Evolutionary conservation across 495 filamentous ascomycete species (phyloP).

Genomic region (Penicillium roqueforti): DNA sequence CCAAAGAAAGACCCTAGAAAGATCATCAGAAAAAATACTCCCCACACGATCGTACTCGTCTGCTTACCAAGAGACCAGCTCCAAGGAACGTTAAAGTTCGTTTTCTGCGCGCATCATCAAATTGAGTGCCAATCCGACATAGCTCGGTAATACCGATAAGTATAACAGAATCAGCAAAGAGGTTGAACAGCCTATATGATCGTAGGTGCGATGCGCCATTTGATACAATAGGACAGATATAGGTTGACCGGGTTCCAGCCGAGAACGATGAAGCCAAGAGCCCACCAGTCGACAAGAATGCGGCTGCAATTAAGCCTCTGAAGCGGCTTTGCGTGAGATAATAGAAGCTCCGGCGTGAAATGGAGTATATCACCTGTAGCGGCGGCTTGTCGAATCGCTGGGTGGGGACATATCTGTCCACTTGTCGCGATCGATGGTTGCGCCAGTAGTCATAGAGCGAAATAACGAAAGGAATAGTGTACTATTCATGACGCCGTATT

Average conservation of each 20-base stretch:
- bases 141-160: constrained; percentile 35
- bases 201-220: constrained; percentile 23
- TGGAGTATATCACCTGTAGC: constrained; percentile 17
- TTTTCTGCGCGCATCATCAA: constrained; percentile 26
- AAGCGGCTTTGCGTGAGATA: constrained; percentile 27
- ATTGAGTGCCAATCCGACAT: constrained; percentile 14
- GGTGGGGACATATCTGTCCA: constrained; percentile 18
- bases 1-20: constrained; percentile 29
- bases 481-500: constrained; percentile 19
- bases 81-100: constrained; percentile 30
- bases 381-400: constrained; percentile 19
- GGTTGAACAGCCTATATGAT: constrained; percentile 22
- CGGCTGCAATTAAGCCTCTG: constrained; percentile 34
- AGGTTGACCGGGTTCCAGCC: constrained; percentile 37
- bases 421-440: constrained; percentile 27
- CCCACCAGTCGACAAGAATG: constrained; percentile 32
- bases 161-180: constrained; percentile 34
- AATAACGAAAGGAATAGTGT: constrained; percentile 39
- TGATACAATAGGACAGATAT: constrained; percentile 42
- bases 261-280: constrained; percentile 24
- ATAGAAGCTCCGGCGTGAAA: constrained; percentile 23
- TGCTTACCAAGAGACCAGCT: constrained; percentile 38
- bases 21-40: constrained; percentile 4
- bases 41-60: not conserved
- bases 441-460: constrained; percentile 44